Conservation (phyloP, 1,284 basidiomycete genomes). For the Polyporus tsugae region DNA sequence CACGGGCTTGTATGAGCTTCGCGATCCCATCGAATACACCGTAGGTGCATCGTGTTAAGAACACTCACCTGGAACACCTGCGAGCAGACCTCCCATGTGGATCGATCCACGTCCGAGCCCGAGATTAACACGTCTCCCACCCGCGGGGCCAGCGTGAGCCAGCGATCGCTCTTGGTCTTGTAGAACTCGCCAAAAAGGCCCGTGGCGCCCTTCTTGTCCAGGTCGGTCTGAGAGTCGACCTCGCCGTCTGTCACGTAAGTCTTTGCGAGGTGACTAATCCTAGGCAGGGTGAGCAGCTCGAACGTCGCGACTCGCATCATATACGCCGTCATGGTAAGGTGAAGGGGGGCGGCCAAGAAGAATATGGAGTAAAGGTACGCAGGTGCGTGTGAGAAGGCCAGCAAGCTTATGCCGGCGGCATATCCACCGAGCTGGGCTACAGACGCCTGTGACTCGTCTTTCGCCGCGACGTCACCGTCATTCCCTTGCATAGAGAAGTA, state of each 20-base stretch:
- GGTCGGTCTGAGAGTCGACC: conserved; percentile 33
- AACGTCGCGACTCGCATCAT: conserved; percentile 43
- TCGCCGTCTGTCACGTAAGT: conserved; percentile 30
- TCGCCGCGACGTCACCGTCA: conserved; percentile 44
- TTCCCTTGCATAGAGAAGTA: conserved; percentile 43
- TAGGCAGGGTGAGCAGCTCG: conserved; percentile 42
- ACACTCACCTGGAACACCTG: conserved; percentile 38
- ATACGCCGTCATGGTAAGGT: conserved; percentile 36
- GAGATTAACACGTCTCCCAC: conserved; percentile 36
- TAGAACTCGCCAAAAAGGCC: conserved; percentile 45
- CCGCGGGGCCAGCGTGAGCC: conserved; percentile 37
- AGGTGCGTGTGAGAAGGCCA: conserved; percentile 42
- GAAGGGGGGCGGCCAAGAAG: conserved; percentile 37
- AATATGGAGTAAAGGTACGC: conserved; percentile 43
- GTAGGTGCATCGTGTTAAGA: neutral
- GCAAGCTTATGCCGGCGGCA: conserved; percentile 40
- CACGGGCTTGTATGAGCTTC: conserved; percentile 16
- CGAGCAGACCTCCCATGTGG: conserved; percentile 38
- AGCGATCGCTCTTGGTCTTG: conserved; percentile 36
- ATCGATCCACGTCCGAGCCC: conserved; percentile 29
- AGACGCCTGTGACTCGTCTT: conserved; percentile 44
- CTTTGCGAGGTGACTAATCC: conserved; percentile 37
- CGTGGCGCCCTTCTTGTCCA: conserved; percentile 33
- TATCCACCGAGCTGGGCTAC: conserved; percentile 42
- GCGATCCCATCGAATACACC: neutral